phyloP scores from a whole-genome alignment of 768 basidiomycete genomes.

The Favolaschia claudopus region DNA sequence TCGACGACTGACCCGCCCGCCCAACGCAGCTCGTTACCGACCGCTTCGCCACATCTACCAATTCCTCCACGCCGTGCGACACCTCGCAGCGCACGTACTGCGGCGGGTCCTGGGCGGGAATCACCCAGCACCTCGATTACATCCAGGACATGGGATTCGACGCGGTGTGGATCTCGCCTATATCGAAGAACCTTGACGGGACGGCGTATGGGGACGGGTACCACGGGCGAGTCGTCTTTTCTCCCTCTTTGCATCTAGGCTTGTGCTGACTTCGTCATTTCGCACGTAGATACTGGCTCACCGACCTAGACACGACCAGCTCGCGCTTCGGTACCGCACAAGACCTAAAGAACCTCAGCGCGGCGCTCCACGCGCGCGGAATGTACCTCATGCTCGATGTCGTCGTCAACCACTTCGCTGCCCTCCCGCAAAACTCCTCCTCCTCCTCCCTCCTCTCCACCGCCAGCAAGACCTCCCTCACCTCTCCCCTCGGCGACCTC shows the following conservation, averaged over 20 bases:
- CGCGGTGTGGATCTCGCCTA: slow-evolving; percentile 80
- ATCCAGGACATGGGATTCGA: slow-evolving; percentile 79
- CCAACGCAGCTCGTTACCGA: slow-evolving; percentile 62
- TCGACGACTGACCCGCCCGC: not conserved
- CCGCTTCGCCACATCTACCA: slow-evolving; percentile 65
- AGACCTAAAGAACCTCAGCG: slow-evolving; percentile 73
- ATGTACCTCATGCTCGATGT: slow-evolving; percentile 76
- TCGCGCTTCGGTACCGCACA: slow-evolving; percentile 73
- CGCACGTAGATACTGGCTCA: slow-evolving; percentile 47
- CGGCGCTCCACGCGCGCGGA: slow-evolving; percentile 70
- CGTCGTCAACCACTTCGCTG: slow-evolving; percentile 71
- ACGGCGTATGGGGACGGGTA: slow-evolving; percentile 76
- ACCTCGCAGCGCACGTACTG: slow-evolving; percentile 66
- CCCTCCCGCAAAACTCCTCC: slow-evolving; percentile 26
- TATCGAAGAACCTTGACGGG: slow-evolving; percentile 68
- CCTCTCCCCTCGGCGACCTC: too few species aligned
- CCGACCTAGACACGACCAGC: slow-evolving; percentile 71
- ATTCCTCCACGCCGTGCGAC: slow-evolving; percentile 57
- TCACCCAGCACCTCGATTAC: slow-evolving; percentile 74
- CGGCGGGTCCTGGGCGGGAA: slow-evolving; percentile 73
- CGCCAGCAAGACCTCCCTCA: too few species aligned
- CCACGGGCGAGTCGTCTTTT: slow-evolving; percentile 66
- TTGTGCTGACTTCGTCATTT: not conserved
- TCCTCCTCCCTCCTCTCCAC: slow-evolving; percentile 7
- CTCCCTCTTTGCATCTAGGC: not conserved